Conservation (phyloP, 2,329 filamentous ascomycete genomes). For the Hawksworthiomyces lignivorus region DNA sequence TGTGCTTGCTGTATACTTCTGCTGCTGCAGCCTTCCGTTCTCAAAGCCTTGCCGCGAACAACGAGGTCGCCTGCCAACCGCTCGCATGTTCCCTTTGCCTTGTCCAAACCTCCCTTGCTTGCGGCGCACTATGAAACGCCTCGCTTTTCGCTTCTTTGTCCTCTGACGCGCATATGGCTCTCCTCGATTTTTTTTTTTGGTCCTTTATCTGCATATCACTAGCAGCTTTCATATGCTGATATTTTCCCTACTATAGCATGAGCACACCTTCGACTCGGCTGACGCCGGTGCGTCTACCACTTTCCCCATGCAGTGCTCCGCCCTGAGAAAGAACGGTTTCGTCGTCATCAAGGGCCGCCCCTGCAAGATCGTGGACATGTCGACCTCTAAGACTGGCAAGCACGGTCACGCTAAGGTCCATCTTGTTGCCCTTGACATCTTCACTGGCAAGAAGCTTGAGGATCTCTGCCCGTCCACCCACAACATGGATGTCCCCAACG, state of each 20-base stretch:
- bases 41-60: no score
- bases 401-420: conserved; percentile 99
- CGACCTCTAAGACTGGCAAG: conserved; percentile 99
- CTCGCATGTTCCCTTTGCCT: not conserved
- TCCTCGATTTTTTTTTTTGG: not conserved
- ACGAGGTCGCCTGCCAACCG: no score
- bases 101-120: no score
- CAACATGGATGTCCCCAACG: conserved; percentile 97
- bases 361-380: conserved; percentile 99
- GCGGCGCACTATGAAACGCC: no score
- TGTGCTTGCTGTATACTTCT: no score
- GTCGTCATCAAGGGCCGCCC: conserved; percentile 98
- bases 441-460: conserved; percentile 99
- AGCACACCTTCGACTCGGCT: conserved; percentile 76
- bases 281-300: conserved; percentile 94
- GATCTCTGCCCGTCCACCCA: conserved; percentile 97
- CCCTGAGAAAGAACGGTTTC: conserved; percentile 97
- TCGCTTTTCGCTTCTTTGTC: not conserved
- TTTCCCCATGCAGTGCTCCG: conserved; percentile 98
- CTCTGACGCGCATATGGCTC: no score
- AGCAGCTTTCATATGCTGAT: no score
- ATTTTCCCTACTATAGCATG: conserved; percentile 43
- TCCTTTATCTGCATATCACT: no score
- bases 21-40: no score
- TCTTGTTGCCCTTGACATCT: conserved; percentile 96